phyloP scores from a whole-genome alignment of 768 basidiomycete species.

The Lyophyllum semitale region DNA sequence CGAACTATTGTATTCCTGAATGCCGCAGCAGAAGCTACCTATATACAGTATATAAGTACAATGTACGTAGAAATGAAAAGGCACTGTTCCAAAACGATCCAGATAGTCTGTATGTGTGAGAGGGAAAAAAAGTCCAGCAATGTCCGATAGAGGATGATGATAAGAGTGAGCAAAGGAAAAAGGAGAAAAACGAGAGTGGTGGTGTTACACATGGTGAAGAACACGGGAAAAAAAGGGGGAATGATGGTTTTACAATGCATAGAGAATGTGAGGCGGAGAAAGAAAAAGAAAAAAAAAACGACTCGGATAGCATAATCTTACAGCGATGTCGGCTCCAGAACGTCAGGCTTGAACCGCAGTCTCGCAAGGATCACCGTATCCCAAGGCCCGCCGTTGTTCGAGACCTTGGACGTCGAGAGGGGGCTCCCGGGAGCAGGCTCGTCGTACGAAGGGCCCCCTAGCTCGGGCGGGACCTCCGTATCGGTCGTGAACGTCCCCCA shows the following conservation, averaged over 20 bases:
- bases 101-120: not conserved
- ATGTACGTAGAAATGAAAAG: not conserved
- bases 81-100: not conserved
- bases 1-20: not conserved
- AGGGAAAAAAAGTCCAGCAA: not conserved
- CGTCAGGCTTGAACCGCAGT: slow-evolving; percentile 67
- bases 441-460: slow-evolving; percentile 49
- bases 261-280: not conserved
- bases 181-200: not conserved
- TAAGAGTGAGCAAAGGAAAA: not conserved
- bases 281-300: not conserved
- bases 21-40: not conserved
- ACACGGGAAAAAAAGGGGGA: too few relatives aligned
- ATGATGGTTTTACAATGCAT: not conserved
- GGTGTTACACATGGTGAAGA: too few relatives aligned
- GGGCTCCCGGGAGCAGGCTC: slow-evolving; percentile 36
- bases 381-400: slow-evolving; percentile 43
- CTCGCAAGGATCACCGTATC: slow-evolving; percentile 65
- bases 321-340: slow-evolving; percentile 52
- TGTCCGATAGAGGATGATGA: not conserved
- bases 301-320: slow-evolving; percentile 2
- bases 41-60: not conserved
- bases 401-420: slow-evolving; percentile 55
- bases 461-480: slow-evolving; percentile 40
- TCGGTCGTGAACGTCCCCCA: slow-evolving; percentile 79